These are phyloP conservation scores for Sugiyamaella xylanicola DNA, from an alignment of 1,139 yeast genomes.

Conservation along the genomic window DNA sequence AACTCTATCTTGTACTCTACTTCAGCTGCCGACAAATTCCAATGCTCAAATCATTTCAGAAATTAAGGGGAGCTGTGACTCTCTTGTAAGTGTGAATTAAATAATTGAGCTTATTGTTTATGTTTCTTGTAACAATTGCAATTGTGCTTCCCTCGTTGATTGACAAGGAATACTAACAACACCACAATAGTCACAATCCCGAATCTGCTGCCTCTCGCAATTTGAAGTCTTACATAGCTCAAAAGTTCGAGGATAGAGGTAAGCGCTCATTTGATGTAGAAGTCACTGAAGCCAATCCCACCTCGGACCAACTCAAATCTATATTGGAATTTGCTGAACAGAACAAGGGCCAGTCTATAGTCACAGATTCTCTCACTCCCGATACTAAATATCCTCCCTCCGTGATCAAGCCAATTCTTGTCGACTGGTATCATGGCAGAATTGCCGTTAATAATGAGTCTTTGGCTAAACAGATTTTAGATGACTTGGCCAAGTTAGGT, in stretches of 20 bases:
- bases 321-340: conserved; percentile 28
- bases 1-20: neutral
- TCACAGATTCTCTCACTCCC: neutral
- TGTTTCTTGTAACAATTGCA: no score
- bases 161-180: conserved; percentile 3
- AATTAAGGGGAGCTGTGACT: conserved; percentile 36
- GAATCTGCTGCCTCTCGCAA: conserved; percentile 32
- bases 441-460: conserved; percentile 45
- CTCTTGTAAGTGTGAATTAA: conserved; percentile 36
- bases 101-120: no score
- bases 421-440: conserved; percentile 44
- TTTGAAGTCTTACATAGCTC: conserved; percentile 29
- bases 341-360: conserved; percentile 17
- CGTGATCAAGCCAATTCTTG: conserved; percentile 41
- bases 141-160: no score
- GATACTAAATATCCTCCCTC: conserved; percentile 1
- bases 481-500: conserved; percentile 28
- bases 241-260: conserved; percentile 33
- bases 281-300: conserved; percentile 40
- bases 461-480: conserved; percentile 42
- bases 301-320: conserved; percentile 37
- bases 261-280: conserved; percentile 39
- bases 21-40: neutral
- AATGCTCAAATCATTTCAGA: conserved; percentile 36
- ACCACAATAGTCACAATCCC: conserved; percentile 32